Evolutionary conservation across 192 early-diverging fungal genomes (phyloP).

Genomic region (Radiomyces spectabilis): DNA sequence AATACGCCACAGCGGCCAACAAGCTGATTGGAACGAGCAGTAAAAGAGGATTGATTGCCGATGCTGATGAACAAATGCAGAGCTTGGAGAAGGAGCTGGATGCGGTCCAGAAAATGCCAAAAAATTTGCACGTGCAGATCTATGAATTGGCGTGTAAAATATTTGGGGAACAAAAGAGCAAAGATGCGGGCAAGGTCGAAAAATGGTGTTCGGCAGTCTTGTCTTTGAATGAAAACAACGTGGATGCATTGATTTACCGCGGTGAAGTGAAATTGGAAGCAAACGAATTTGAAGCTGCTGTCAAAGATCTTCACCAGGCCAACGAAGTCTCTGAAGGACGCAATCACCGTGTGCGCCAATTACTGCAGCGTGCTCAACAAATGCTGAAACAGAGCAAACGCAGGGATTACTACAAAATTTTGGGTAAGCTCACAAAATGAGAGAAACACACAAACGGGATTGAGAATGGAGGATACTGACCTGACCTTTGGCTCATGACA

Average conservation of each 20-base stretch:
- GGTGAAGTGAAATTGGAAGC: constrained; percentile 60
- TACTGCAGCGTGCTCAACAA: constrained; percentile 54
- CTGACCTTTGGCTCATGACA: not conserved
- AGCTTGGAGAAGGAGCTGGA: constrained; percentile 6
- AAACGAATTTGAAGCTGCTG: constrained; percentile 76
- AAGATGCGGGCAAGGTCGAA: constrained; percentile 43
- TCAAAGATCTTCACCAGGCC: constrained; percentile 64
- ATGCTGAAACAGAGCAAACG: constrained; percentile 47
- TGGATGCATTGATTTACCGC: constrained; percentile 63
- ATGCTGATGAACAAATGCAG: constrained; percentile 22
- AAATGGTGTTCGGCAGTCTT: constrained; percentile 67
- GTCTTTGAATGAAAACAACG: constrained; percentile 59
- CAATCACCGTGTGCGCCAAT: constrained; percentile 46
- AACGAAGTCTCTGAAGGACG: constrained; percentile 50
- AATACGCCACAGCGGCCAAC: constrained; percentile 51
- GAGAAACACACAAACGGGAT: not conserved
- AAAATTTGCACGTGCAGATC: constrained; percentile 29
- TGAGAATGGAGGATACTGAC: not conserved
- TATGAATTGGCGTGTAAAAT: constrained; percentile 58
- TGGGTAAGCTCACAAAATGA: constrained; percentile 28
- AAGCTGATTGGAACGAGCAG: constrained; percentile 40
- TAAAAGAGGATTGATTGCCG: constrained; percentile 20
- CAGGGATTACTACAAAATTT: constrained; percentile 95
- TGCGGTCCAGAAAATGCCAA: constrained; percentile 27
- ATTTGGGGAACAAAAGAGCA: constrained; percentile 42